Evolutionary conservation across 495 filamentous ascomycete genomes (phyloP), one percentile per base, ranked within the genome.

Genomic region (Oleoguttula mirabilis): DNA sequence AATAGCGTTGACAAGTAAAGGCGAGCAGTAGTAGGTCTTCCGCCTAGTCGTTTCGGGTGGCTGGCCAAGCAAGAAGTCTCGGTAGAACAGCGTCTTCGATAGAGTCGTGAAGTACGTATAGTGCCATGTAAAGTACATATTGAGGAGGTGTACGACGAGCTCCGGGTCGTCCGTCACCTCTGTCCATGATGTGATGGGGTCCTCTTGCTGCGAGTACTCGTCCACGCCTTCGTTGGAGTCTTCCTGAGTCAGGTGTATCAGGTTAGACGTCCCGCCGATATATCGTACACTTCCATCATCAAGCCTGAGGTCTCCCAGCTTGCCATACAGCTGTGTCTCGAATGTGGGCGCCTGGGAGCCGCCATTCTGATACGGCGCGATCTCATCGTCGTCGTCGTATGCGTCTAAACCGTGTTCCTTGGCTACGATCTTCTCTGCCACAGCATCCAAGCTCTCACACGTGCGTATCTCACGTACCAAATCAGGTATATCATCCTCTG

Each of bases 121-220:
- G 54, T 98, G 90, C 86, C 90, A 98, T 21, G 80, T 81, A 63
- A 96, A 95, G 63, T 98, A 98, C 84, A 95, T 88, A 44, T 83
- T 88, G 52, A 98, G 73, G 10, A 98, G 73, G 64, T 96, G 92
- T 11, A 75, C 72, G 47, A 96, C 75, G 8, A 94, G 65, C 14
- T 79, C 75, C 14, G 77, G 62, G 57, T 96, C 82, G 32, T 75
- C 68, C 7, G 88, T 94, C 16, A 94, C 88, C 25, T 66, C 69
- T 2, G 90, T 94, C 90, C 90, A 98, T 39, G 78, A 84, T 10
- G 72, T 75, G 20, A 88, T 67, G 5, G 85, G 76, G 37, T 83
- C 41, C 1, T 75, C 72, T 56, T 69, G 66, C 24, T 67, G 60
- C 36, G 66, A 54, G 36, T 69, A 65, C 30, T 60, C 57, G 22